Evolutionary conservation across 768 basidiomycete species (phyloP).

Genomic region (Suillus subluteus): DNA sequence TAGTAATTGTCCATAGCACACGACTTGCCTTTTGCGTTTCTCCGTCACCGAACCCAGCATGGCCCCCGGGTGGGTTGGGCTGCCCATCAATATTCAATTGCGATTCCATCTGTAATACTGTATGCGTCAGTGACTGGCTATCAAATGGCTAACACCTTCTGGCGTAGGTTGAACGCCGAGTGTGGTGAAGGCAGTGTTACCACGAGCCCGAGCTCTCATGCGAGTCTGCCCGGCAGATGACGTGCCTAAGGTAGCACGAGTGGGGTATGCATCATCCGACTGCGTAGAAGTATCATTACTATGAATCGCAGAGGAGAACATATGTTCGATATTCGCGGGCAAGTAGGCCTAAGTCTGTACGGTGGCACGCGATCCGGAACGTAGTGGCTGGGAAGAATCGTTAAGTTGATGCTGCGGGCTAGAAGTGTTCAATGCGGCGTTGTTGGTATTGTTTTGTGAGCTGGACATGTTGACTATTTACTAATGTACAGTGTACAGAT

Average conservation of each 20-base stretch:
- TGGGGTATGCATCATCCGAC: background rate
- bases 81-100: conserved; percentile 30
- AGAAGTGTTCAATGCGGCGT: conserved; percentile 7
- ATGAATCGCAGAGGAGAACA: background rate
- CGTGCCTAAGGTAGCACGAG: background rate
- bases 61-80: conserved; percentile 32
- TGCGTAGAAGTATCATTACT: background rate
- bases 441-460: conserved; percentile 20
- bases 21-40: conserved; percentile 57
- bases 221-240: background rate
- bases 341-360: conserved; percentile 40
- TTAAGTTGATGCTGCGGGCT: conserved; percentile 34
- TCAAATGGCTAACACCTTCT: conserved; percentile 28
- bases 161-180: conserved; percentile 40
- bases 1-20: background rate
- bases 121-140: background rate
- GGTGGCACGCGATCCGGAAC: conserved; percentile 33
- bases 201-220: background rate
- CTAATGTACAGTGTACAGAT: background rate
- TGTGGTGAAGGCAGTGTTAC: conserved; percentile 34
- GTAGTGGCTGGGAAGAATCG: conserved; percentile 50
- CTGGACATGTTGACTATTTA: background rate
- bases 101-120: conserved; percentile 25
- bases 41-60: conserved; percentile 53
- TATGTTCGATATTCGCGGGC: conserved; percentile 41